Conservation (phyloP, 2,329 filamentous ascomycete species). For the Alternaria atra region DNA sequence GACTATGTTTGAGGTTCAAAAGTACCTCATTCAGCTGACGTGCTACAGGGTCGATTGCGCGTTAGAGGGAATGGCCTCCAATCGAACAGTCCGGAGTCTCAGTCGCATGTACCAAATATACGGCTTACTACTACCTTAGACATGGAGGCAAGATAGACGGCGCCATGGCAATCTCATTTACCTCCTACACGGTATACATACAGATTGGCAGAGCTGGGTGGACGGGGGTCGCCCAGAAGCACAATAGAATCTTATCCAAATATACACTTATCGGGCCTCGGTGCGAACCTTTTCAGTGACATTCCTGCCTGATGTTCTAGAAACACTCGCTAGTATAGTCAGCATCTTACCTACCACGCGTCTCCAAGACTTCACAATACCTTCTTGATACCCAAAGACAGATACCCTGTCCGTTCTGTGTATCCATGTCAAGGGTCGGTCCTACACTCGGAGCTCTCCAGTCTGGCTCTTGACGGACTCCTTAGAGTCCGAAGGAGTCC, state of each 20-base stretch:
- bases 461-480: too few relatives aligned
- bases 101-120: not conserved
- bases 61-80: not conserved
- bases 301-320: not conserved
- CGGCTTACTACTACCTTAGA: slow-evolving; percentile 1
- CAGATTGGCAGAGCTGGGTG: not conserved
- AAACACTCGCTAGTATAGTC: not conserved
- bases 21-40: slow-evolving; percentile 2
- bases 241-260: not conserved
- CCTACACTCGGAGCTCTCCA: not conserved
- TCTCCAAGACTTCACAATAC: not conserved
- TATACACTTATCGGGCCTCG: not conserved
- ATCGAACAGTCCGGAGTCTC: not conserved
- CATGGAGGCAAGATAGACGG: not conserved
- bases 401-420: not conserved
- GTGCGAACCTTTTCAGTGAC: not conserved
- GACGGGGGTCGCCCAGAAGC: not conserved
- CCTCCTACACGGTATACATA: not conserved
- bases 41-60: slow-evolving; percentile 1
- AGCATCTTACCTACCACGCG: not conserved
- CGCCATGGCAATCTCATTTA: slow-evolving; percentile 1
- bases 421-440: not conserved
- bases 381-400: not conserved
- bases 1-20: slow-evolving; percentile 1
- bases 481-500: too few relatives aligned